Evolutionary conservation across 306 rosid genomes (phyloP).

Genomic region (Biancaea sappan): DNA sequence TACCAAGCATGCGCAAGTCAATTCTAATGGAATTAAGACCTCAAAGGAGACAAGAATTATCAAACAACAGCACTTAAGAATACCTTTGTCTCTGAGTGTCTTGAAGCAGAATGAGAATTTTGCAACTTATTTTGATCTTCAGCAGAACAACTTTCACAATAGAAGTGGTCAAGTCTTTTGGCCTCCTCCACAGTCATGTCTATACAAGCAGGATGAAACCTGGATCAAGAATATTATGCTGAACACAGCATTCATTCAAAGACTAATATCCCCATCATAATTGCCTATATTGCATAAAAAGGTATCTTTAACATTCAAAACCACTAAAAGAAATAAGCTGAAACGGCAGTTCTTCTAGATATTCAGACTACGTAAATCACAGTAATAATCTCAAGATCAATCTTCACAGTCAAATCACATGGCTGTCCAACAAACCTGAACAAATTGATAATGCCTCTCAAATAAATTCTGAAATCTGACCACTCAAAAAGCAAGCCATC

Average conservation of each 20-base stretch:
- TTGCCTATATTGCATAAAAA: slow-evolving; percentile 25
- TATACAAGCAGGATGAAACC: slow-evolving; percentile 99
- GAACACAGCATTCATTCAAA: slow-evolving; percentile 42
- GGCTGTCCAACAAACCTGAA: slow-evolving; percentile 24
- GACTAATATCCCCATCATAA: slow-evolving; percentile 9
- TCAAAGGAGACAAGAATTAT: slow-evolving; percentile 20
- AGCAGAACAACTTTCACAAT: slow-evolving; percentile 85
- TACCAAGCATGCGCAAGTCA: slow-evolving; percentile 17
- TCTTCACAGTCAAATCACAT: slow-evolving; percentile 24
- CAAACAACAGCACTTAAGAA: slow-evolving; percentile 6
- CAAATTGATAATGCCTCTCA: slow-evolving; percentile 15
- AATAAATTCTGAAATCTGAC: slow-evolving; percentile 7
- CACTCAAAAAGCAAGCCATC: slow-evolving; percentile 10
- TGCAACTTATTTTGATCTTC: slow-evolving; percentile 91
- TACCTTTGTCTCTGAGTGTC: slow-evolving; percentile 87
- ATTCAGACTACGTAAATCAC: slow-evolving; percentile 14
- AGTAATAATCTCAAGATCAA: slow-evolving; percentile 22
- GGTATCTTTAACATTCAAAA: background rate
- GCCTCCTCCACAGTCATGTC: slow-evolving; percentile 98
- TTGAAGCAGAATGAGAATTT: slow-evolving; percentile 68
- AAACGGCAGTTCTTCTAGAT: slow-evolving; percentile 5
- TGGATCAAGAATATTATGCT: slow-evolving; percentile 62
- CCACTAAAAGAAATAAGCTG: background rate
- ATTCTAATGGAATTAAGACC: slow-evolving; percentile 23
- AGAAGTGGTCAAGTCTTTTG: slow-evolving; percentile 85